Evolutionary conservation across 164 flowering plant genomes (phyloP), one percentile per base, ranked within the genome.

Genomic region (Macadamia tetraphylla): DNA sequence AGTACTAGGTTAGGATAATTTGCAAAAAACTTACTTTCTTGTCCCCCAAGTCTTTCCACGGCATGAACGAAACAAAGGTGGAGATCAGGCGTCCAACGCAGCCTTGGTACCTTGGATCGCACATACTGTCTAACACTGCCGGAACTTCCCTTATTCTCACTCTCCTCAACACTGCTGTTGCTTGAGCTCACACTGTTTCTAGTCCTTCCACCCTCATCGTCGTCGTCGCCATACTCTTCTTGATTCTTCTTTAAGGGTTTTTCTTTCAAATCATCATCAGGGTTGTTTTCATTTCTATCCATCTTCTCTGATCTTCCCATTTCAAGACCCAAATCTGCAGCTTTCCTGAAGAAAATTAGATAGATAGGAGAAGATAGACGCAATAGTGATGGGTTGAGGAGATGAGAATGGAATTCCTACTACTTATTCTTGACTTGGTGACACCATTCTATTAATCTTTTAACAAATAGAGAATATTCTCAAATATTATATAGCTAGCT

Each of bases 61-160:
- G 91, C 90, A 17, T 85, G 84, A 61, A 87, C 75, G 60, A 89
- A 89, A n/a, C 92, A 79, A 51, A 83, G 85, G 63, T 89, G 95
- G 60, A 89, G 95, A 70, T 89, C 95, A 6, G 87, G 90, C 0
- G 95, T 89, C 95, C 95, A 89, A 7, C 95, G 81, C 23, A 87
- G 89, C 72, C 95, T 78, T 1, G 90, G 92, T 77, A 77, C 73
- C 87, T 89, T 89, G 53, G 95, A 89, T 59, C 95, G 80, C 23
- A 86, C 83, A 73, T 89, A 89, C 4, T 84, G 95, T 60, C 95
- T 65, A 1, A 87, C 90, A 14, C 57, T 17, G 15, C 57, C 57
- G 17, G 57, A 53, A n/a, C 17, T 53, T n/a, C 17, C 57, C 57
- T 53, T 53, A 14, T 14, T 14, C 6, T 14, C 17, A 53, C 57